Base-by-base conservation (phyloP, 2,329 filamentous ascomycete species). In the Aquanectria penicillioides region DNA sequence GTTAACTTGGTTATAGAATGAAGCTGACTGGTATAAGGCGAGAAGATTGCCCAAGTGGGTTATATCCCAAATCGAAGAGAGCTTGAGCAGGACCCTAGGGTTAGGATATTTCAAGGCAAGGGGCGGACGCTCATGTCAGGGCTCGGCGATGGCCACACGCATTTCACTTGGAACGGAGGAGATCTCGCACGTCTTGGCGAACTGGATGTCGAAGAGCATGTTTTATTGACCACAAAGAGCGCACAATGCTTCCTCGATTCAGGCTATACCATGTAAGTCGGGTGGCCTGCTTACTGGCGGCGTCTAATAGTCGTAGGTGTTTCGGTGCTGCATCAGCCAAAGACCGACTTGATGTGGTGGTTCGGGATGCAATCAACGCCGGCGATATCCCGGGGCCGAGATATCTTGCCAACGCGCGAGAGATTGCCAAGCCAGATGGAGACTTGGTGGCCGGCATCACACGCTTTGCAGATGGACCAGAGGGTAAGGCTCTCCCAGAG, bases 151-250 rank as follows among this genome's bases (percentile, higher is more conserved):
- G 51, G 37, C 1, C 55, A 64, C 29, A 54, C 59, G 2, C 59
- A 64, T 28, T 64, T 64, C 13, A 64, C 50, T 2, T 64, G 61
- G 61, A 64, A 64, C 12, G 61, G 51, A 11, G 61, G 59, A 9
- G 59, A 64, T 10, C 49, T 62, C 3, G 47, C 53, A 23, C 48
- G 61, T n/a, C 17, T 64, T 3, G 59, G 61, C 1, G 51, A 64
- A 2, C 37, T 59, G 5, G 31, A 53, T 2, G 29, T 62, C 5
- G 55, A 64, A 17, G 62, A 64, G 25, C 62, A 64, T 25, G 52
- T 63, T 44, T 44, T 64, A 6, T 11, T 63, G 8, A 61, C 62
- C 2, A 54, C 53, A 3, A 62, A 63, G 36, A 62, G 56, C 4
- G 56, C 62, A 0, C 56, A 62, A 15, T 61, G 48, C n/a, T 64